These are phyloP conservation scores for Psidium friedrichsthalianum DNA, from an alignment of 345 rosid genomes.

Conservation along the genomic window DNA sequence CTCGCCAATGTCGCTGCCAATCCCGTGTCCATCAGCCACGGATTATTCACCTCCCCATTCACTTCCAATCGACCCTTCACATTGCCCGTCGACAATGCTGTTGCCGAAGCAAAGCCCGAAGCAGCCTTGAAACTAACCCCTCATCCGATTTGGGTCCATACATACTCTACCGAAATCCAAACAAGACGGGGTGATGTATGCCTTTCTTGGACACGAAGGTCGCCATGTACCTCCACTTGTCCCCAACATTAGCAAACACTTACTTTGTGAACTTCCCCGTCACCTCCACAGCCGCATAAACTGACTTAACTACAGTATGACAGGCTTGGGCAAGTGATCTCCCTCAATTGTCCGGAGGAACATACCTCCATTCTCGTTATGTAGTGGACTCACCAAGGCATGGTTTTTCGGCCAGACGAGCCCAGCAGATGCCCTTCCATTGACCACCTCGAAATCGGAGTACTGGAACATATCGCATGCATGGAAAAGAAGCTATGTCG, in stretches of 20 bases:
- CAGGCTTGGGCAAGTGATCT: background rate
- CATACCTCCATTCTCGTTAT: too few relatives aligned
- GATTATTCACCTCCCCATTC: background rate
- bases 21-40: background rate
- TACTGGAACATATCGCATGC: background rate
- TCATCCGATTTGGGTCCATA: slow-evolving; percentile 34
- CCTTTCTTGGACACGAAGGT: slow-evolving; percentile 56
- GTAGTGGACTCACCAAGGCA: background rate
- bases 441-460: background rate
- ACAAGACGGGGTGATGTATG: slow-evolving; percentile 6
- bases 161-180: slow-evolving; percentile 38
- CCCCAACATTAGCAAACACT: slow-evolving; percentile 35
- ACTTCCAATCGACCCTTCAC: background rate
- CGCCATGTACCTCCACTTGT: slow-evolving; percentile 59
- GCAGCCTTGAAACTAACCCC: background rate
- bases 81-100: background rate
- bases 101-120: background rate
- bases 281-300: slow-evolving; percentile 37
- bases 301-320: background rate
- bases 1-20: background rate
- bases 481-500: background rate
- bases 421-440: background rate
- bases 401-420: background rate
- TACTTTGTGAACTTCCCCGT: slow-evolving; percentile 41
- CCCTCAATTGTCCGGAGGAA: background rate